phyloP scores from a whole-genome alignment of 2,329 filamentous ascomycete species.

The Scedosporium aurantiacum region DNA sequence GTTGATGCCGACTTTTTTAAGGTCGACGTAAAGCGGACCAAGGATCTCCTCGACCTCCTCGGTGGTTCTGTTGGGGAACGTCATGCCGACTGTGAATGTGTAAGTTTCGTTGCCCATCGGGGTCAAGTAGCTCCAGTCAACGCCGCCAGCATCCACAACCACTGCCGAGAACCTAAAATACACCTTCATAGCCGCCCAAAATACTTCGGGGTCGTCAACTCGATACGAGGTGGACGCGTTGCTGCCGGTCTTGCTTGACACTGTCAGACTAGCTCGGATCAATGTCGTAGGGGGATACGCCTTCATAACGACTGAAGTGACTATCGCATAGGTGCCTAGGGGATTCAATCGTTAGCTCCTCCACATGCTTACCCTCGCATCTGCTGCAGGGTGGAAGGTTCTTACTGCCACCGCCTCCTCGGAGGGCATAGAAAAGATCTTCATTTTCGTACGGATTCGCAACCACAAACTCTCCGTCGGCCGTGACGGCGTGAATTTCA shows the following conservation, averaged over 20 bases:
- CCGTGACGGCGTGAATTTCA: conserved; percentile 34
- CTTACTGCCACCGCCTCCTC: conserved; percentile 26
- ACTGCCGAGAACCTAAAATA: conserved; percentile 22
- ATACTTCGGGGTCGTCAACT: conserved; percentile 14
- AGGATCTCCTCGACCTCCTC: conserved; percentile 28
- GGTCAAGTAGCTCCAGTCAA: conserved; percentile 23
- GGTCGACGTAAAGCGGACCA: conserved; percentile 25
- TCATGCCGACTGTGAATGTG: conserved; percentile 18
- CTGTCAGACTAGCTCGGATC: conserved; percentile 15
- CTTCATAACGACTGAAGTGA: conserved; percentile 25
- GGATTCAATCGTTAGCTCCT: too few species aligned
- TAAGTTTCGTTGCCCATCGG: conserved; percentile 12
- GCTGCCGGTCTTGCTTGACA: background rate
- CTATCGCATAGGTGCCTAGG: conserved; percentile 30
- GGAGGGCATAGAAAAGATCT: conserved; percentile 39
- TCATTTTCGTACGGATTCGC: conserved; percentile 26
- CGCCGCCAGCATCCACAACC: conserved; percentile 23
- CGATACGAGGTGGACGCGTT: conserved; percentile 12
- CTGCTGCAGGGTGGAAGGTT: background rate
- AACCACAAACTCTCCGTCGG: conserved; percentile 31
- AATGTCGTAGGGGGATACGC: conserved; percentile 22
- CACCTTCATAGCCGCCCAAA: conserved; percentile 19
- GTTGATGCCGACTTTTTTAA: conserved; percentile 14
- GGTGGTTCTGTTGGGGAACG: conserved; percentile 17
- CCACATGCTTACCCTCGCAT: too few species aligned